Base-by-base conservation (phyloP, 2,329 filamentous ascomycete species). In the Leptographium flavum region DNA sequence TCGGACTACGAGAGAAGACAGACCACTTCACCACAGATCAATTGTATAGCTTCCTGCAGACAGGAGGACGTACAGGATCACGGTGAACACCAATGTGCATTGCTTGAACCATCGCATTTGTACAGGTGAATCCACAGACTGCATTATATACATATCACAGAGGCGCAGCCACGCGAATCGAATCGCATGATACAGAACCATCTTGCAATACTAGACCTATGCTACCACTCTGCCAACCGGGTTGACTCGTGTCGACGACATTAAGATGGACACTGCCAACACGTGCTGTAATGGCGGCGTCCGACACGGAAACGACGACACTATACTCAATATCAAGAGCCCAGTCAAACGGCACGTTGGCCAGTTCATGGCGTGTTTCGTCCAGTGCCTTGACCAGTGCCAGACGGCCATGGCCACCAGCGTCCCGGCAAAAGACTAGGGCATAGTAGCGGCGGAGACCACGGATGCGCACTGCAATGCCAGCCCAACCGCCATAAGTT, bases 391-490 rank as follows among this genome's bases (percentile, higher is more conserved):
- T 39, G 23, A 39, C 15, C 8, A 39, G 4, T 19, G 23, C 13
- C 9, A 39, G 15, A 22, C 23, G 22, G 1, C 19, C 25, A n/a
- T 10, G 23, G 10, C 37, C 19, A 17, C 15, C 21, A 2, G 35
- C 47, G 1, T 35, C 38, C 9, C 31, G 25, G 30, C 6, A n/a
- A 8, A 61, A 55, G 4, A 56, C 14, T 1, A 58, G 31, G 0
- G 54, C 56, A 33, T 61, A 60, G 31, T 57, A 61, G 17, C 58
- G 45, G 36, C 57, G 59, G 25, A 61, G 43, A 1, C 59, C 59
- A 39, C 54, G 52, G 2, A 58, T 55, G 3, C 58, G 42, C 7
- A 55, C 45, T 2, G 54, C 57, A 2, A 58, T 42, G n/a, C 59
- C 59, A 1, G 44, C 49, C 1, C 51, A 51, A 3, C 40, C 43